Conservation (phyloP, 305 asterid genomes). For the Coffea humblotiana region DNA sequence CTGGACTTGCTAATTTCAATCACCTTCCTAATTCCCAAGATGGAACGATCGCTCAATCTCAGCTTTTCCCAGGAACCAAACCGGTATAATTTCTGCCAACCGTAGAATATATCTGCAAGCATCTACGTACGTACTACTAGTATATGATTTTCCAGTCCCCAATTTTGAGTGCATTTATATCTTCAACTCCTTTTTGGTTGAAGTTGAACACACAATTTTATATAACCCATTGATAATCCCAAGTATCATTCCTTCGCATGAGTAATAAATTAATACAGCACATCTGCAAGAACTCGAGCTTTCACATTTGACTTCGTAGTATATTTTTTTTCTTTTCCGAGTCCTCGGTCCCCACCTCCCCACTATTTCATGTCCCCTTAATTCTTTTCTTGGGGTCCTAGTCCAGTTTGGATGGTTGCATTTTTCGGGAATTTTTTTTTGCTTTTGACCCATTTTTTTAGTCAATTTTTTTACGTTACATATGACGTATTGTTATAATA, state of each 20-base stretch:
- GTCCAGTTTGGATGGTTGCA: too few species aligned
- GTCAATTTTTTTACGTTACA: too few species aligned
- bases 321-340: too few species aligned
- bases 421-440: too few species aligned
- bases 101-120: neutral
- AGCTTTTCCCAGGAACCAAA: neutral
- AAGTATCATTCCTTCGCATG: neutral
- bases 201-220: neutral
- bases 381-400: too few species aligned
- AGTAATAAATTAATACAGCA: neutral
- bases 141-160: neutral
- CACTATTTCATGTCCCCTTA: neutral
- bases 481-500: too few species aligned
- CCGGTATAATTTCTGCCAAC: neutral
- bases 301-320: neutral
- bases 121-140: neutral
- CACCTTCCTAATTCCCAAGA: neutral
- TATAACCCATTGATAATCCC: slow-evolving; percentile 7
- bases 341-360: neutral
- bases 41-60: slow-evolving; percentile 5
- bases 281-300: neutral
- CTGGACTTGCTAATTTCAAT: neutral
- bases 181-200: neutral
- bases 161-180: slow-evolving; percentile 1
- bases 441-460: too few species aligned